Base-by-base conservation (phyloP, 371 early-diverging fungal species). In the Mucor piriformis region DNA sequence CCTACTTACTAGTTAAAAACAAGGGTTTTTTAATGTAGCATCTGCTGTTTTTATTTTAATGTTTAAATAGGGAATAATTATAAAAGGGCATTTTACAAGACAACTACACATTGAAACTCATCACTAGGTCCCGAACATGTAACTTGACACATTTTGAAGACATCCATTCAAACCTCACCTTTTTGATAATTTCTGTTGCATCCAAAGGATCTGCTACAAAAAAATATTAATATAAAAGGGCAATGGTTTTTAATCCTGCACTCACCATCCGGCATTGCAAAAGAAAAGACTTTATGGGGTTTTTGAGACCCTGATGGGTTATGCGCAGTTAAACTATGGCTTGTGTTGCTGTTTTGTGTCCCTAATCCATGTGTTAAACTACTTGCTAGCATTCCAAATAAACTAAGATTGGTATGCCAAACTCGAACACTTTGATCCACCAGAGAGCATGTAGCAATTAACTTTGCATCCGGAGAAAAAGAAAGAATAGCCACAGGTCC, bases 391-490 rank as follows among this genome's bases (percentile, higher is more conserved):
- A 91, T 84, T 13, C 89, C 92, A 43, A 93, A 79, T 20, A 92
- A 81, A 11, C 92, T 88, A 8, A 82, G 66, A 23, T 82, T 79
- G 0, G 89, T 82, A 59, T 92, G 88, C 91, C 91, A 94, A 21
- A 94, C 78, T 24, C 86, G 79, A 1, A 93, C 90, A 5, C 73
- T 83, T 44, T 85, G 81, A 57, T 93, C 92, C 29, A 79, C 70
- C 6, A 88, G 56, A 1, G 91, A 91, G 61, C 88, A 90, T 0
- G 92, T 86, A 0, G 88, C 92, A 40, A 93, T 82, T 1, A 86
- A 75, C 65, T 88, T 88, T 6, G 92, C 94, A 69, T 92, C 93
- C 0, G 85, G 78, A 3, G 94, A 92, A 66, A 92, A 92, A 7
- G 89, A 78, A 1, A 93, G 77, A 0, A 89, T 91, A 2, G 83